Evolutionary conservation across 2,329 filamentous ascomycete species (phyloP).

Genomic region (Trichoderma sp.): DNA sequence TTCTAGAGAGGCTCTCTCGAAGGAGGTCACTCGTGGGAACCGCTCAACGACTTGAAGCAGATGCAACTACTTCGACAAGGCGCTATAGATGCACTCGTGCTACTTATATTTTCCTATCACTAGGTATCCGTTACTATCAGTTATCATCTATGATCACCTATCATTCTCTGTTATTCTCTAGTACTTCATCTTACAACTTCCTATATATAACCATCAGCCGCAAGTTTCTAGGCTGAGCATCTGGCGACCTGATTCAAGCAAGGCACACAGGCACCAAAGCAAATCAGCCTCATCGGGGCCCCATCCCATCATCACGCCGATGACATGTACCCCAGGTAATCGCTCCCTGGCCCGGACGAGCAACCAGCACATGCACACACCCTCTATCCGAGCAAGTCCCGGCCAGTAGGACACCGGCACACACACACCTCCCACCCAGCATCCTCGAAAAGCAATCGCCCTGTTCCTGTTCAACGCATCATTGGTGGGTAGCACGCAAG

Average conservation of each 20-base stretch:
- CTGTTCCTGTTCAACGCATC: neutral
- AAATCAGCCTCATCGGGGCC: slow-evolving; percentile 7
- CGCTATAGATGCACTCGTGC: slow-evolving; percentile 13
- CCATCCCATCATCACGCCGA: neutral
- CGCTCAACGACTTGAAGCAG: neutral
- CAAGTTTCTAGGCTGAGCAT: slow-evolving; percentile 17
- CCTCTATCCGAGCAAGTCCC: neutral
- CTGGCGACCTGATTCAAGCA: neutral
- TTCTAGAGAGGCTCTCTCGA: neutral
- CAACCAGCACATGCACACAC: neutral
- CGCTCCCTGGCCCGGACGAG: neutral
- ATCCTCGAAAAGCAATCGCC: neutral
- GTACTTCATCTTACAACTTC: neutral
- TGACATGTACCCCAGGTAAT: neutral
- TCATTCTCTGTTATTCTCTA: too few species aligned
- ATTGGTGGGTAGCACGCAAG: neutral
- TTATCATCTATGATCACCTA: too few species aligned
- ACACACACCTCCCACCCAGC: neutral
- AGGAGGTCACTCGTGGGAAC: neutral
- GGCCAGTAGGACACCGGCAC: neutral
- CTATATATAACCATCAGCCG: slow-evolving; percentile 1
- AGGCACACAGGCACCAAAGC: slow-evolving; percentile 8
- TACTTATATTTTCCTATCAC: neutral
- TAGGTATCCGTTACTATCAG: too few species aligned
- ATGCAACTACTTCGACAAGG: neutral